Base-by-base conservation (phyloP, 441 rosid genomes). In the Arabidopsis lyrata region DNA sequence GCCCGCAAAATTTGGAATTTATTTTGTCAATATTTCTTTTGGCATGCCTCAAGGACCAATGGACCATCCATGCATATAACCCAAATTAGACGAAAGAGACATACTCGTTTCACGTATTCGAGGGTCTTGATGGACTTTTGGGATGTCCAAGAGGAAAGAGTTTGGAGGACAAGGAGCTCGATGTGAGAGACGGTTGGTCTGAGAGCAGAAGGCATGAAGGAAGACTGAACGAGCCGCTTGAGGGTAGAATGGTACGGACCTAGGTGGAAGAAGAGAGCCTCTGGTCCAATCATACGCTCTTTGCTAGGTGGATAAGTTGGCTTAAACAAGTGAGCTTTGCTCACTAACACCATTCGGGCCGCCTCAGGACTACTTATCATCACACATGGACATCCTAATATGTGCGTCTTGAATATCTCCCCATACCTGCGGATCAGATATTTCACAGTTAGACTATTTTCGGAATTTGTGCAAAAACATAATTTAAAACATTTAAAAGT, bases 311-410 rank as follows among this genome's bases (percentile, higher is more conserved):
- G 99, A 73, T 90, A 92, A 5, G 97, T 90, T 11, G 99, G 99
- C 67, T 89, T 92, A 70, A 95, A 95, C 74, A 92, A 75, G 65
- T 92, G 82, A 39, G 97, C 91, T 36, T 80, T 72, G 6, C 85
- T 86, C 52, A 94, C 93, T 58, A 92, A 79, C 10, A 90, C 90
- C 48, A 74, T 52, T 77, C 84, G 85, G 5, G 88, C 94, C 4
- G 97, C 95, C 27, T 95, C 94, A 14, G 96, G 99, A 72, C 90
- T 89, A n/a, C 94, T 84, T 57, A 95, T 85, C 97, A 92, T 90
- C 82, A 95, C 96, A 76, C 99, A 92, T 11, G 97, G 99, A 62
- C 97, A 95, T 44, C 99, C 97, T 79, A 95, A 54, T 77, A 95
- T 86, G 81, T 90, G 94, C 4, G 93, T 92, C 85, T 92, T 95